Evolutionary conservation across 2,329 filamentous ascomycete genomes (phyloP), one percentile per base, ranked within the genome.

Genomic region (Bipolaris bicolor): DNA sequence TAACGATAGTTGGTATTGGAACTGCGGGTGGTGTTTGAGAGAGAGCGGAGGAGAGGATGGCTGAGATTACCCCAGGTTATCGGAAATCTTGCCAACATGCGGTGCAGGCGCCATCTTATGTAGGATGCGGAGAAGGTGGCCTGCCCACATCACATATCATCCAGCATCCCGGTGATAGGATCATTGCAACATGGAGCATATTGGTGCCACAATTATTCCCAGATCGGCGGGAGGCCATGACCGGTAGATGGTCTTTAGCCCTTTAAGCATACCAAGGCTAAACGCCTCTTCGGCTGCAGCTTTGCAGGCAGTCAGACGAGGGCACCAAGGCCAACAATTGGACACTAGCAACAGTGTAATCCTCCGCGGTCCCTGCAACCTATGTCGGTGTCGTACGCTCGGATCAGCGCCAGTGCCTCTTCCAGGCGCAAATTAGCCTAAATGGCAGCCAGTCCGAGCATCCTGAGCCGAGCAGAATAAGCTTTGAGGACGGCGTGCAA

Each of bases 101-200:
- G 34, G 39, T 41, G 49, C 40, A 57, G 33, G 52, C 26, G 22
- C 45, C 45, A 29, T 47, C 34, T 46, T 57, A 54, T 54, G 55
- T 57, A 57, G 43, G 37, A 43, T 50, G 48, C 33, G 48, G 48
- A 34, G 49, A 51, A 45, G 48, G 31, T 41, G 39, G 47, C 31
- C 49, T 49, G 39, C 49, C 49, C 34, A 31, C 16, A 15, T 47
- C 29, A 41, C 44, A 57, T 39, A 63, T 67, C 65, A 67, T 56
- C 63, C 65, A 66, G 53, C 43, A 60, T 39, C 60, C 65, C 57
- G 52, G 61, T 48, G 53, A 47, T 37, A 52, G 52, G 51, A 55
- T 39, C 52, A 46, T 52, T 41, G 55, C 56, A 50, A 29, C 48
- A 52, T 54, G 57, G 61, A 46, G 49, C 41, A 46, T 22, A 39